phyloP scores from a whole-genome alignment of 768 basidiomycete species.

The Leccinum disarticulatum region DNA sequence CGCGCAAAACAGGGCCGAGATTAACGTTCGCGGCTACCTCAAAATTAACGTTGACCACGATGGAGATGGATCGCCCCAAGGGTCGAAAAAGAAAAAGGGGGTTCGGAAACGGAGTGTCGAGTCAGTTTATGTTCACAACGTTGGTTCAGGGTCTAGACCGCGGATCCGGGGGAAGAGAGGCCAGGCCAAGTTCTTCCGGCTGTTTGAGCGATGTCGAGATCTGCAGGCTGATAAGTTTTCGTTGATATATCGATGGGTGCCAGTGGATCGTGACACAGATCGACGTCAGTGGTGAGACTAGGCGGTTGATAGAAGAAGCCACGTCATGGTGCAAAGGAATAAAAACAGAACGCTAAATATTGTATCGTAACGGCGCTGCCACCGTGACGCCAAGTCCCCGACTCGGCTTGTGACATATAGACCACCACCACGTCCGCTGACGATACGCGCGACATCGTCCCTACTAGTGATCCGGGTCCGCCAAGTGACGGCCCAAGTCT shows the following conservation, averaged over 20 bases:
- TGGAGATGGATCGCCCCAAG: background rate
- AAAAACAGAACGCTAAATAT: too few relatives aligned
- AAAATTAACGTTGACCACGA: background rate
- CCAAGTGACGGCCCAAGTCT: too few relatives aligned
- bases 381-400: too few relatives aligned
- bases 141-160: background rate
- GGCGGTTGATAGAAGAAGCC: too few relatives aligned
- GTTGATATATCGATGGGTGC: background rate
- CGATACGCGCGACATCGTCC: too few relatives aligned
- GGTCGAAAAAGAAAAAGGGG: background rate
- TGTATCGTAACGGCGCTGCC: too few relatives aligned
- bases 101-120: background rate
- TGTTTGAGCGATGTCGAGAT: background rate
- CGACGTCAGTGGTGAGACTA: background rate
- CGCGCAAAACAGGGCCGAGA: background rate
- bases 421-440: too few relatives aligned
- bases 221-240: too few relatives aligned
- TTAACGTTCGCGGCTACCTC: background rate
- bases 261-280: background rate
- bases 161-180: background rate
- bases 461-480: too few relatives aligned
- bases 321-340: too few relatives aligned
- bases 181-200: background rate
- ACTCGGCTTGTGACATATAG: too few relatives aligned
- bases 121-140: background rate